These are phyloP conservation scores for Sanguinoderma infundibulare DNA, from an alignment of 1,284 basidiomycete genomes.

Conservation along the genomic window DNA sequence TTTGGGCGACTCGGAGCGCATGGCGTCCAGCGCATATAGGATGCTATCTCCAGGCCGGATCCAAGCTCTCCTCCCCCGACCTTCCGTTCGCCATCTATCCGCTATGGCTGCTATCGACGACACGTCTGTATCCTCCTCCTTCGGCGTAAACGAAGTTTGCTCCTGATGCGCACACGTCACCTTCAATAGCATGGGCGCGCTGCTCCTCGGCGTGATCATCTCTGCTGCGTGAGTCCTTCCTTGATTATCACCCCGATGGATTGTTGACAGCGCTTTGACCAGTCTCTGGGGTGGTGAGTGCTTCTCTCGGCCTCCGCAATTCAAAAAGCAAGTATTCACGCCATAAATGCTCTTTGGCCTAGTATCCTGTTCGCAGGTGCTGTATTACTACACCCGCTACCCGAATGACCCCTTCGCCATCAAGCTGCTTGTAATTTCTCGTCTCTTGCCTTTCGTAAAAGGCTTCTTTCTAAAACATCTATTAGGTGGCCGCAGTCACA, in stretches of 20 bases:
- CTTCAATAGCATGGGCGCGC: conserved; percentile 46
- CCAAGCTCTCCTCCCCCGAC: too few species aligned
- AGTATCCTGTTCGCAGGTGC: conserved; percentile 62
- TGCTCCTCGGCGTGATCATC: conserved; percentile 52
- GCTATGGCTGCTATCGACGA: conserved; percentile 21
- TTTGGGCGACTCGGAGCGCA: too few species aligned
- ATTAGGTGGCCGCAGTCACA: conserved; percentile 44
- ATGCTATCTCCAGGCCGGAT: too few species aligned
- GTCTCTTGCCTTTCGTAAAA: background rate
- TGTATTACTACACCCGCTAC: conserved; percentile 58
- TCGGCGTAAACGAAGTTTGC: background rate
- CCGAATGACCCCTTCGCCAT: conserved; percentile 55
- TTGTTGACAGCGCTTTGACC: background rate
- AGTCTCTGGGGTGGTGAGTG: conserved; percentile 54
- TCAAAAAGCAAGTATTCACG: too few species aligned
- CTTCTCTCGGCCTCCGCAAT: background rate
- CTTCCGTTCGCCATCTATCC: background rate
- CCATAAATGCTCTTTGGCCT: background rate
- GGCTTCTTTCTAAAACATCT: background rate
- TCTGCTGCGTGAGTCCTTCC: conserved; percentile 45
- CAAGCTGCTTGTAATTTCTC: conserved; percentile 47
- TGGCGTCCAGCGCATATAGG: too few species aligned
- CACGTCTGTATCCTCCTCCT: conserved; percentile 13
- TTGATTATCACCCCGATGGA: background rate
- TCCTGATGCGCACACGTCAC: background rate